Conservation (phyloP, 1,139 yeast genomes). For the Candida anutae region DNA sequence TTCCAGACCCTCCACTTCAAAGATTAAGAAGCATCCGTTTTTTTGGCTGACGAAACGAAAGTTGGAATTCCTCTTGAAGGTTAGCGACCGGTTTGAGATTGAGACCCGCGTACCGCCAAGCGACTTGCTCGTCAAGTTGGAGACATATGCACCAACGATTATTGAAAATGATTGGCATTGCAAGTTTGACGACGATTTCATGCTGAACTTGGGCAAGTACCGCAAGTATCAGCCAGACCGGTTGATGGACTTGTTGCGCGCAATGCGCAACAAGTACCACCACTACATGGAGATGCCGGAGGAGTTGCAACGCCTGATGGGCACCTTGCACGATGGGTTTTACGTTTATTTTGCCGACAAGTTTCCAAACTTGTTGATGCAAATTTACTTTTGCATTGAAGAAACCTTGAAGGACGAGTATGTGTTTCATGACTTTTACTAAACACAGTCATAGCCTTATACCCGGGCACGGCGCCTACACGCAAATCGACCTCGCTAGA, state of each 20-base stretch:
- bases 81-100: conserved; percentile 84
- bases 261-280: conserved; percentile 85
- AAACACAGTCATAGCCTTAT: too few species aligned
- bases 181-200: conserved; percentile 61
- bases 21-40: conserved; percentile 73
- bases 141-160: conserved; percentile 49
- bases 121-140: conserved; percentile 51
- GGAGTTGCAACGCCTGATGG: conserved; percentile 51
- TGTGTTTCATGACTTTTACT: conserved; percentile 47
- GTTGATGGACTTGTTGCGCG: conserved; percentile 79
- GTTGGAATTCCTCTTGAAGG: conserved; percentile 74
- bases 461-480: too few species aligned
- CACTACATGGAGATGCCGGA: conserved; percentile 87
- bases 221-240: conserved; percentile 77
- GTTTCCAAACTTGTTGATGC: conserved; percentile 77
- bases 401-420: conserved; percentile 54
- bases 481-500: too few species aligned
- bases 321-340: conserved; percentile 79
- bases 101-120: conserved; percentile 88
- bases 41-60: conserved; percentile 78
- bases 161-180: conserved; percentile 69
- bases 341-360: conserved; percentile 62
- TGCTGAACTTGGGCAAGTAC: conserved; percentile 82
- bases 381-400: conserved; percentile 59
- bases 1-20: conserved; percentile 63